These are phyloP conservation scores for Acanthamoeba polyphaga DNA, from an alignment of 208 protist species.

Conservation along the genomic window DNA sequence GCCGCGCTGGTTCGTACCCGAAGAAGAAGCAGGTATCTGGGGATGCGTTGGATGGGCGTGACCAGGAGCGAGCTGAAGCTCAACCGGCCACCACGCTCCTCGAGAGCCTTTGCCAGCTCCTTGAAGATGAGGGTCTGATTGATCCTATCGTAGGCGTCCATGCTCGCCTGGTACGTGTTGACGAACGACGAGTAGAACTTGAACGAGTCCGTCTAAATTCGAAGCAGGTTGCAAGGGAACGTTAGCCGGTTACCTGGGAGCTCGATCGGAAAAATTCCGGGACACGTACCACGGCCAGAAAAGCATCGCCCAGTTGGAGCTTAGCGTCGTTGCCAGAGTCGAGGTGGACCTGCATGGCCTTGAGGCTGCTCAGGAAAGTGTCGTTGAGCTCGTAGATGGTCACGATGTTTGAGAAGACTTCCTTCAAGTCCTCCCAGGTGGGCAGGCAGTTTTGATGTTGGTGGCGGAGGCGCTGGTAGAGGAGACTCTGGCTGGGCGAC, in stretches of 20 bases:
- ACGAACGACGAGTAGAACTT: constrained; percentile 60
- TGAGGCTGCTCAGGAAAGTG: background rate
- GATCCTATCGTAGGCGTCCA: background rate
- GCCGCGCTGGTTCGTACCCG: background rate
- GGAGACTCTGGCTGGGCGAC: background rate
- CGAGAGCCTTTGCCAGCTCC: background rate
- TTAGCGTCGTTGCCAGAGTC: background rate
- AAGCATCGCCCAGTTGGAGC: constrained; percentile 35
- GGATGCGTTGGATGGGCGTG: constrained; percentile 42
- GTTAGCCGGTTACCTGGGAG: background rate
- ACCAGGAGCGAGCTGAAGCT: constrained; percentile 17
- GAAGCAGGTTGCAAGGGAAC: background rate
- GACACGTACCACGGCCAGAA: background rate
- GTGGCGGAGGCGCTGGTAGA: background rate
- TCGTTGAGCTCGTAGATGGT: constrained; percentile 41
- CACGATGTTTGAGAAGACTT: constrained; percentile 14
- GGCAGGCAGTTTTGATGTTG: background rate
- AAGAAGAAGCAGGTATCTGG: constrained; percentile 11
- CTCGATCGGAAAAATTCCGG: background rate
- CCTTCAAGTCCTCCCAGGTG: background rate
- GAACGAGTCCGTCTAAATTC: constrained; percentile 29
- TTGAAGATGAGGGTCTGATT: background rate
- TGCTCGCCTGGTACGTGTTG: constrained; percentile 22
- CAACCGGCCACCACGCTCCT: background rate
- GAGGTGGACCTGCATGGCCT: background rate